Conservation (phyloP, 257 asterid genomes). For the Plantago major region DNA sequence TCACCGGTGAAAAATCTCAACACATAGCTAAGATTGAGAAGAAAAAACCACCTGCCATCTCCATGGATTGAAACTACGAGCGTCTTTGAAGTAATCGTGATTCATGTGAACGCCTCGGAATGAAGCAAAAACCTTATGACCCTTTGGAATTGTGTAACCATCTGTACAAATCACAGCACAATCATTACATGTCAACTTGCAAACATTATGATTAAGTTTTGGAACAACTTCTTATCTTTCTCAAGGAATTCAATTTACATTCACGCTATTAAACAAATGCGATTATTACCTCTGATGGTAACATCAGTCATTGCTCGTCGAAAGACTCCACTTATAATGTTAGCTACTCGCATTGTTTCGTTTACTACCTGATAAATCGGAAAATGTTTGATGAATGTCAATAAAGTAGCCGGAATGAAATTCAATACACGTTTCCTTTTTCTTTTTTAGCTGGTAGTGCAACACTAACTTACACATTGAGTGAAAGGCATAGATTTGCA, state of each 20-base stretch:
- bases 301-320: slow-evolving; percentile 86
- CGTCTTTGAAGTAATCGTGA: slow-evolving; percentile 69
- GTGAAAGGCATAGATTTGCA: slow-evolving; percentile 94
- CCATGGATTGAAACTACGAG: slow-evolving; percentile 94
- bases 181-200: too few relatives aligned
- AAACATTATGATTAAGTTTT: too few relatives aligned
- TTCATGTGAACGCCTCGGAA: slow-evolving; percentile 88
- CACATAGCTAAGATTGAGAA: background rate
- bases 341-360: slow-evolving; percentile 86
- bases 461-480: slow-evolving; percentile 67
- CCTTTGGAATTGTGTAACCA: slow-evolving; percentile 86
- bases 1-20: too few relatives aligned
- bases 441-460: background rate
- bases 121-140: slow-evolving; percentile 84
- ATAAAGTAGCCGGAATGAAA: background rate
- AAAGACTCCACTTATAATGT: slow-evolving; percentile 86
- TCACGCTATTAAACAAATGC: background rate
- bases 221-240: too few relatives aligned
- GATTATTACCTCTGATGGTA: slow-evolving; percentile 57
- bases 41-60: slow-evolving; percentile 71
- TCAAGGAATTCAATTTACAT: background rate
- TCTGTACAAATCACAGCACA: background rate
- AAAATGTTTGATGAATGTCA: background rate
- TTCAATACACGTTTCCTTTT: background rate
- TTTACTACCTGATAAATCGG: slow-evolving; percentile 59